phyloP scores from a whole-genome alignment of 208 protist species.

The Leishmania gerbilli region DNA sequence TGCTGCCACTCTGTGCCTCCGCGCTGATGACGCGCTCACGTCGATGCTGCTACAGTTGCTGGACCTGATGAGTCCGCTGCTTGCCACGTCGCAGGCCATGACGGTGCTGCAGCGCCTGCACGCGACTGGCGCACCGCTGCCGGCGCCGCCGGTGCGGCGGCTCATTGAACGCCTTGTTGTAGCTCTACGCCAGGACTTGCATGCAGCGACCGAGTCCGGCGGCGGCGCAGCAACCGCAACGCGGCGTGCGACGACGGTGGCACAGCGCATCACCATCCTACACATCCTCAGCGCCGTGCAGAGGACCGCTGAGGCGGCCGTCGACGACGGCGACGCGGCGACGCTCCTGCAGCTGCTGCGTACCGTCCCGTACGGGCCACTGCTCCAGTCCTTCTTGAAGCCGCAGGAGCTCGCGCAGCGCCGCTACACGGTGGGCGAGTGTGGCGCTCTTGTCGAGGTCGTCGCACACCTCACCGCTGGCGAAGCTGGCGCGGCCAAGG shows the following conservation, averaged over 20 bases:
- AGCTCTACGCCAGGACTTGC: constrained; percentile 9
- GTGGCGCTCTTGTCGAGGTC: constrained; percentile 31
- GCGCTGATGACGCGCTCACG: constrained; percentile 46
- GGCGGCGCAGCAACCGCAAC: background rate
- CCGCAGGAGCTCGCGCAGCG: constrained; percentile 10
- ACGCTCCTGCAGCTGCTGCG: constrained; percentile 23
- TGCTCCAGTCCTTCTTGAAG: constrained; percentile 15
- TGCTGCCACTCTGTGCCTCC: constrained; percentile 47
- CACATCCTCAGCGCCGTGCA: constrained; percentile 25
- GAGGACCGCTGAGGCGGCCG: constrained; percentile 13
- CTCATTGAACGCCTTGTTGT: constrained; percentile 32
- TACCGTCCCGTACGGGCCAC: constrained; percentile 16
- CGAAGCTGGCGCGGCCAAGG: background rate
- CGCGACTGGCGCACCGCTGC: constrained; percentile 24
- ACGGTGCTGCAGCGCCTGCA: constrained; percentile 36
- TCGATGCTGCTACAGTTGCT: constrained; percentile 45
- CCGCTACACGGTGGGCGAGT: constrained; percentile 27
- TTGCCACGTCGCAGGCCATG: constrained; percentile 33
- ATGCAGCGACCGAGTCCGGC: background rate
- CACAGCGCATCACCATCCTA: constrained; percentile 18
- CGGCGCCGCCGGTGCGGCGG: constrained; percentile 17
- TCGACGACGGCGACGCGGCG: constrained; percentile 19
- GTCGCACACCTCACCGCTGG: constrained; percentile 22
- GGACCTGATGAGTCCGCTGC: constrained; percentile 27
- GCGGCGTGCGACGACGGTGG: background rate